Percentiles rank a stretch among this genome's conserved stretches.
These are phyloP conservation scores for Saccharum spontaneum DNA, from an alignment of 176 grass and related monocot genomes.

Conservation along the genomic window DNA sequence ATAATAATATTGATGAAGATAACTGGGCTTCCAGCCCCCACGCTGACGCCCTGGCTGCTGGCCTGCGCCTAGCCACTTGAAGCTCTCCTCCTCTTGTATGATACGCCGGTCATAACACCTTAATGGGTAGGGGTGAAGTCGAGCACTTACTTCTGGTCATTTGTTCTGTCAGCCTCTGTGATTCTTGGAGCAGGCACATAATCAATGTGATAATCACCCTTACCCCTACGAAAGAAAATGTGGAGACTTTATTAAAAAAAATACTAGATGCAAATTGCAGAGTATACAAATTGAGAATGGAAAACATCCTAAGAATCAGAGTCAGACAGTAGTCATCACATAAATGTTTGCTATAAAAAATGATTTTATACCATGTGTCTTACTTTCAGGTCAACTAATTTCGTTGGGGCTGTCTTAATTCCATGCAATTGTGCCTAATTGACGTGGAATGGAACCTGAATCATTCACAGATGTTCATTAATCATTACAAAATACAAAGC, in stretches of 20 bases:
- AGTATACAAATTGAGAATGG: not conserved
- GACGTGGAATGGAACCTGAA: not conserved
- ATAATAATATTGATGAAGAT: too few species aligned
- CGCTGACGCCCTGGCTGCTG: too few species aligned
- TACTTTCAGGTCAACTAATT: not conserved
- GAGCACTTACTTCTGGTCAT: conserved; percentile 70
- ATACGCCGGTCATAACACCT: too few species aligned
- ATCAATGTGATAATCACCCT: conserved; percentile 92
- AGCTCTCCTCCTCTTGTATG: too few species aligned
- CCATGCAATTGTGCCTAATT: not conserved
- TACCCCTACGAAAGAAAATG: conserved; percentile 51
- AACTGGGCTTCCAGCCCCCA: too few species aligned
- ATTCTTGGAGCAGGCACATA: conserved; percentile 86
- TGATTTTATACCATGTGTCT: not conserved
- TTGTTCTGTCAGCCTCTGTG: conserved; percentile 90
- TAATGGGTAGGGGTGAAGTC: not conserved
- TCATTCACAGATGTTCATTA: not conserved
- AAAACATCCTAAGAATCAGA: not conserved
- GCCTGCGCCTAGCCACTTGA: too few species aligned
- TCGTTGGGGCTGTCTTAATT: not conserved
- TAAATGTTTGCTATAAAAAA: not conserved
- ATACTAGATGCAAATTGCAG: not conserved
- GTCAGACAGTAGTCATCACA: not conserved
- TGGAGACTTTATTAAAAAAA: not conserved
- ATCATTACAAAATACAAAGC: not conserved